Evolutionary conservation across 2,329 filamentous ascomycete species (phyloP).

Genomic region (Curvularia sp.): DNA sequence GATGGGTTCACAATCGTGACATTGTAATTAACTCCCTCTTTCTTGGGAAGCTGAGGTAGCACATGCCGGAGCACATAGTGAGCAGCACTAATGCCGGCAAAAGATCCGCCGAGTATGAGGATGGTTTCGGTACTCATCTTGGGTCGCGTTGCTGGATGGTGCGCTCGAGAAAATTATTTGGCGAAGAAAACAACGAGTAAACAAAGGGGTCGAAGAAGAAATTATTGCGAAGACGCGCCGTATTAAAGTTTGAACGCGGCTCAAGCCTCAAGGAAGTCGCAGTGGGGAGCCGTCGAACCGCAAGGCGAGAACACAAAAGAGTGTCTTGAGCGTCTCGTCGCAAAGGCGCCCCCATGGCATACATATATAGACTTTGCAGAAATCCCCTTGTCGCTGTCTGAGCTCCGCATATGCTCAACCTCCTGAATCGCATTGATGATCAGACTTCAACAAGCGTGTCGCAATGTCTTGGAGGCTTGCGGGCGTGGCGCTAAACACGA

Average conservation of each 20-base stretch:
- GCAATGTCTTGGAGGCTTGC: conserved; percentile 8
- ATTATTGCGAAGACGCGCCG: conserved; percentile 15
- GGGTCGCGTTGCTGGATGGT: conserved; percentile 6
- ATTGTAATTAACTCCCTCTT: conserved; percentile 54
- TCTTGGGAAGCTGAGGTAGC: conserved; percentile 45
- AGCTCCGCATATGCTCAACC: conserved; percentile 10
- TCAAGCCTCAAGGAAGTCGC: conserved; percentile 18
- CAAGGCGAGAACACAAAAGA: conserved; percentile 9
- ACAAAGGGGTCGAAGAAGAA: conserved; percentile 18
- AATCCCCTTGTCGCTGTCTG: not conserved
- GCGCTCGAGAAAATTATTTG: conserved; percentile 15
- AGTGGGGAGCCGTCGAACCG: conserved; percentile 26
- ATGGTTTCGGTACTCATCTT: conserved; percentile 47
- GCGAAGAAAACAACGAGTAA: conserved; percentile 4
- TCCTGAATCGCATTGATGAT: conserved; percentile 12
- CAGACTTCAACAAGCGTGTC: not conserved
- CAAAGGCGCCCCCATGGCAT: not conserved
- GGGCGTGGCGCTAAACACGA: conserved; percentile 2
- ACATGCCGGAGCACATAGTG: conserved; percentile 48
- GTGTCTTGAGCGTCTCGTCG: conserved; percentile 6
- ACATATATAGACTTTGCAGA: conserved; percentile 9
- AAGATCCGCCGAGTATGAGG: conserved; percentile 47
- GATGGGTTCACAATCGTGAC: conserved; percentile 64
- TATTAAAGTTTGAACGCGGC: conserved; percentile 21
- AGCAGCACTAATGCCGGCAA: conserved; percentile 45